A percentile compares a stretch with the other conserved stretches of the same genome.
Evolutionary conservation across 73 alveolate species (phyloP).

Genomic region (Breviolum minutum): DNA sequence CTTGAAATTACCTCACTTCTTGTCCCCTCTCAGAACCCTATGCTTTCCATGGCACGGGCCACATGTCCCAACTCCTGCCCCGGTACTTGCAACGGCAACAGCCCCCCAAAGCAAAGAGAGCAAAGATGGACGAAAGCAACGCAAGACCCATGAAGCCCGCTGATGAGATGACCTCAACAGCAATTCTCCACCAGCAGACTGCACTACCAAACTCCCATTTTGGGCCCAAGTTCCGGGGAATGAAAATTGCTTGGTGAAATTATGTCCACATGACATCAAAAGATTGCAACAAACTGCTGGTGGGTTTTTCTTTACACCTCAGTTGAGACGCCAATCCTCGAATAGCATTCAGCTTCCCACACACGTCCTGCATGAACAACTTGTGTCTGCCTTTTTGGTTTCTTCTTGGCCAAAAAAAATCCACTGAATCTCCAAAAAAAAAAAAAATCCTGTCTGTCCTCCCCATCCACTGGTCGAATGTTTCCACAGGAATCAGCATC

Average conservation of each 20-base stretch:
- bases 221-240: no score
- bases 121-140: neutral
- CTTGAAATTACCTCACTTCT: neutral
- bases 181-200: neutral
- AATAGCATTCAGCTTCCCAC: neutral
- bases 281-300: neutral
- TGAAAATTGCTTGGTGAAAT: no score
- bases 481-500: neutral
- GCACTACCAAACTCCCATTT: no score
- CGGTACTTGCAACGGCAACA: neutral
- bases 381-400: no score
- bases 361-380: neutral
- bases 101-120: conserved; percentile 27
- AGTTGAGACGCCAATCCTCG: conserved; percentile 7
- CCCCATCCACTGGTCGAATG: neutral
- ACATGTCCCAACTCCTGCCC: neutral
- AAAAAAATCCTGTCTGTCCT: neutral
- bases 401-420: no score
- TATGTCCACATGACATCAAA: no score
- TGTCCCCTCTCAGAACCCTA: neutral
- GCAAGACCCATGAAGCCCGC: conserved; percentile 4
- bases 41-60: neutral
- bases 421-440: neutral
- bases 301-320: neutral
- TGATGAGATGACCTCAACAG: neutral